These are phyloP conservation scores for Boletus coffeatus DNA, from an alignment of 1,284 basidiomycete species.

Conservation along the genomic window DNA sequence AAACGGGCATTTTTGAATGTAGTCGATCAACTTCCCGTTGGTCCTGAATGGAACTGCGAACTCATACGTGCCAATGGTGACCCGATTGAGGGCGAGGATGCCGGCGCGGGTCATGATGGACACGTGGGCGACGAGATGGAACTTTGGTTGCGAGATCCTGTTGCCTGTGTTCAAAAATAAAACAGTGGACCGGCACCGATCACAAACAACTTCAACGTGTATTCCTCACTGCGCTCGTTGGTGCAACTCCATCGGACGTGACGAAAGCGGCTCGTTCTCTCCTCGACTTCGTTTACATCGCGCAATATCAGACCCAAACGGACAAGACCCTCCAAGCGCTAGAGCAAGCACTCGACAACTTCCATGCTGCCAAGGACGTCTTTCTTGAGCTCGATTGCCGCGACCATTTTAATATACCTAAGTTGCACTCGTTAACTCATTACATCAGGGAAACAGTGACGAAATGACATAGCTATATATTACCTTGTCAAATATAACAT, in stretches of 20 bases:
- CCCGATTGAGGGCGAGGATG: not conserved
- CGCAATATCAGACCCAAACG: not conserved
- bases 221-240: not conserved
- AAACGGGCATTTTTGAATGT: not conserved
- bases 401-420: constrained; percentile 10
- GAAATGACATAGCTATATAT: too few species aligned
- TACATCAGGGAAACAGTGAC: constrained; percentile 2
- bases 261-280: accelerated
- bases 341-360: not conserved
- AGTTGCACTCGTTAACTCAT: constrained; percentile 4
- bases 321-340: not conserved
- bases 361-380: not conserved
- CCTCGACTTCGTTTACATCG: not conserved
- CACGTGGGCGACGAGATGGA: not conserved
- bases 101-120: not conserved
- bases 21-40: not conserved
- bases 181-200: constrained; percentile 1
- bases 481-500: too few species aligned
- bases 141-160: not conserved
- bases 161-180: not conserved
- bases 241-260: not conserved
- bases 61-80: not conserved
- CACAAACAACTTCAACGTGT: not conserved
- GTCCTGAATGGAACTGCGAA: not conserved
- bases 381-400: not conserved